These are phyloP conservation scores for Murraya koenigii DNA, from an alignment of 345 rosid species.

Conservation along the genomic window DNA sequence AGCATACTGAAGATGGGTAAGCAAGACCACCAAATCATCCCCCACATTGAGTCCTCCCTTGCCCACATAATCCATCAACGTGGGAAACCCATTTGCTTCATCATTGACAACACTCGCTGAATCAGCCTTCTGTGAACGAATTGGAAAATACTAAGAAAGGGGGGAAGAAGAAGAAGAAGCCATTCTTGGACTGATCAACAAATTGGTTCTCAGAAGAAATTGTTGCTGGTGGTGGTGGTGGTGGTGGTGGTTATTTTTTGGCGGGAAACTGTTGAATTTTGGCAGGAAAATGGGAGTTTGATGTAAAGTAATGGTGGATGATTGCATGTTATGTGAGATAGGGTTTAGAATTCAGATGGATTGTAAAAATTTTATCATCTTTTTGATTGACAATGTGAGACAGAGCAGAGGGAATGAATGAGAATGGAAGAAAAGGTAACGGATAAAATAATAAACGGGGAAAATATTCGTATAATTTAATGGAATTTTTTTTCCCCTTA, in stretches of 20 bases:
- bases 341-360: background rate
- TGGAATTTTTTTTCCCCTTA: background rate
- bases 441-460: background rate
- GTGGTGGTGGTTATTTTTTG: conserved; percentile 14
- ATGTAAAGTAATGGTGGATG: conserved; percentile 13
- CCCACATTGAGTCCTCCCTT: conserved; percentile 54
- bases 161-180: conserved; percentile 67
- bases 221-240: background rate
- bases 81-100: conserved; percentile 27
- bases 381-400: background rate
- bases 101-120: conserved; percentile 15
- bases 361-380: background rate
- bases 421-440: background rate
- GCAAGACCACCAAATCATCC: conserved; percentile 68
- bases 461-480: no score
- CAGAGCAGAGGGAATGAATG: no score
- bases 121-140: conserved; percentile 34
- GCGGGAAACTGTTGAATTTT: conserved; percentile 24
- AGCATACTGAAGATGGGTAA: conserved; percentile 80
- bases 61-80: conserved; percentile 54
- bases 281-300: conserved; percentile 31
- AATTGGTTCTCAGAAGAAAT: background rate
- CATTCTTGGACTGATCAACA: conserved; percentile 32
- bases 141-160: conserved; percentile 35
- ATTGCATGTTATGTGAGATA: conserved; percentile 29